These are phyloP conservation scores for Gaultheria prostrata DNA, from an alignment of 148 eudicot genomes.

Conservation along the genomic window DNA sequence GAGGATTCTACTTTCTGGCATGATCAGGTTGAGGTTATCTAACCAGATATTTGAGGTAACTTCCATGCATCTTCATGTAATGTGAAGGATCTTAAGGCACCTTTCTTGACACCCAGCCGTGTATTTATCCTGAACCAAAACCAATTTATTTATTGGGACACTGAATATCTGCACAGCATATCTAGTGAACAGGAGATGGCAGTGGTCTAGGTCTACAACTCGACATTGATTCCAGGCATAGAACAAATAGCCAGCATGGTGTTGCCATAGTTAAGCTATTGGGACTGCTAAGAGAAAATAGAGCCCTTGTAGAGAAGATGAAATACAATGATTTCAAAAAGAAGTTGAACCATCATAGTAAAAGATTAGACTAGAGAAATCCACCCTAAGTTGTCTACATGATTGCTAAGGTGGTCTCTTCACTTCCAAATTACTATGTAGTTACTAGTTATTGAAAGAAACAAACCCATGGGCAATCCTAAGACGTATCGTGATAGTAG, in stretches of 20 bases:
- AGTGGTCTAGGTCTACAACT: not conserved
- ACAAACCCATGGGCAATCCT: not conserved
- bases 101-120: not conserved
- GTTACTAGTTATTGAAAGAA: not conserved
- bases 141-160: not conserved
- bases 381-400: not conserved
- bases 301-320: not conserved
- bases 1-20: not conserved
- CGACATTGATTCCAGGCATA: not conserved
- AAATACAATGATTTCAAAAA: not conserved
- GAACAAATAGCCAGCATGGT: not conserved
- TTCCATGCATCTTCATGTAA: not conserved
- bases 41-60: not conserved
- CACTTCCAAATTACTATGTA: not conserved
- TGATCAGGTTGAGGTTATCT: not conserved
- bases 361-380: not conserved
- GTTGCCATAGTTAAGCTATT: not conserved
- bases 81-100: not conserved
- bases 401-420: not conserved
- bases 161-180: not conserved
- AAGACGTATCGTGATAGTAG: not conserved
- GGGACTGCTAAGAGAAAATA: not conserved
- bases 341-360: not conserved
- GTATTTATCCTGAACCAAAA: slow-evolving; percentile 8
- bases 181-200: not conserved